Conservation (phyloP, 495 filamentous ascomycete species). For the Tuber aestivum region DNA sequence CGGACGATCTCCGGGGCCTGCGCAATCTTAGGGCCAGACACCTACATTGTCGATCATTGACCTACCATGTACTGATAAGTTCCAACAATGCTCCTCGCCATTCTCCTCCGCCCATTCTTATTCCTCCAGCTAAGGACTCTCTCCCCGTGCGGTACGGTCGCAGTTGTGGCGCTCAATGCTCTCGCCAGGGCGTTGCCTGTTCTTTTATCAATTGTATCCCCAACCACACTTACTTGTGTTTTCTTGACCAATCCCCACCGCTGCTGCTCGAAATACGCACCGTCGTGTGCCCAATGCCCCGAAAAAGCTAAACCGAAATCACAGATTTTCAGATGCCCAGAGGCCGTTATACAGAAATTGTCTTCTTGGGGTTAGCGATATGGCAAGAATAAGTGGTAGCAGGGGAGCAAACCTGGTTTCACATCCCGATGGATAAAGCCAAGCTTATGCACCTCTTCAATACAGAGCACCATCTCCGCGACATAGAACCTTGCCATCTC, state of each 20-base stretch:
- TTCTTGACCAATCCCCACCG: slow-evolving; percentile 68
- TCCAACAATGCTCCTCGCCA: slow-evolving; percentile 82
- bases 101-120: slow-evolving; percentile 61
- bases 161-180: slow-evolving; percentile 26
- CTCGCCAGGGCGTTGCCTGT: slow-evolving; percentile 43
- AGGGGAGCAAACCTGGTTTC: slow-evolving; percentile 54
- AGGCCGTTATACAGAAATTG: slow-evolving; percentile 84
- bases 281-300: slow-evolving; percentile 88
- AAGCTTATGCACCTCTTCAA: slow-evolving; percentile 84
- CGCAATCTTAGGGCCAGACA: background rate
- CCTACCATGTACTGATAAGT: slow-evolving; percentile 81
- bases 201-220: slow-evolving; percentile 65
- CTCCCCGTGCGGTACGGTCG: slow-evolving; percentile 45
- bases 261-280: slow-evolving; percentile 74
- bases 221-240: slow-evolving; percentile 66
- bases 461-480: slow-evolving; percentile 90
- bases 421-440: slow-evolving; percentile 90
- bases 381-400: background rate
- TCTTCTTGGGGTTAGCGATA: slow-evolving; percentile 46
- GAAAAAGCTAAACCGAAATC: slow-evolving; percentile 94
- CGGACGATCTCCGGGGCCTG: slow-evolving; percentile 82
- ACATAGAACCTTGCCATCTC: slow-evolving; percentile 74
- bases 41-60: background rate
- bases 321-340: slow-evolving; percentile 87
- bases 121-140: slow-evolving; percentile 72